A percentile compares a stretch with the other conserved stretches of the same genome.
Conservation (phyloP, 2,329 filamentous ascomycete genomes). For the Monosporascus sp. region DNA sequence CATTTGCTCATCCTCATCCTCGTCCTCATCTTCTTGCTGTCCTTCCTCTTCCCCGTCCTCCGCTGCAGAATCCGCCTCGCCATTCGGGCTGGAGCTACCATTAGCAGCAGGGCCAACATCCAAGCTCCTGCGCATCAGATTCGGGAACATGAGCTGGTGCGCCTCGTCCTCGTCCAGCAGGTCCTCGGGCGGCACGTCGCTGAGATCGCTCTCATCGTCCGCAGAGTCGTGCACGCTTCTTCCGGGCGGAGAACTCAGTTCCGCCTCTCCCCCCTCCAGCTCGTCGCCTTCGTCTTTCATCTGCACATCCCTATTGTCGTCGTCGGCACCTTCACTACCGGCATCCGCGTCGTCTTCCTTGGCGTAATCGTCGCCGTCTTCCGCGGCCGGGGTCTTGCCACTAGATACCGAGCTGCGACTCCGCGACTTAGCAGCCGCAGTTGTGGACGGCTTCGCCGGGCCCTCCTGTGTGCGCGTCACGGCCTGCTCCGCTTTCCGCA, state of each 20-base stretch:
- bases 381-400: conserved; percentile 37
- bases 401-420: conserved; percentile 49
- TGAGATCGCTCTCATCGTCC: conserved; percentile 65
- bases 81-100: conserved; percentile 15
- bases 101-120: conserved; percentile 14
- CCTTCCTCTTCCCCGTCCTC: conserved; percentile 9
- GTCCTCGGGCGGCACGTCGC: conserved; percentile 50
- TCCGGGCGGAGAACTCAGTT: conserved; percentile 46
- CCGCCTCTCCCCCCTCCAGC: conserved; percentile 21
- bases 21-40: conserved; percentile 6
- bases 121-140: conserved; percentile 34
- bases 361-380: conserved; percentile 18
- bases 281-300: conserved; percentile 4
- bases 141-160: conserved; percentile 47
- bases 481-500: conserved; percentile 57
- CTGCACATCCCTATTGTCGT: conserved; percentile 27
- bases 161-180: conserved; percentile 48
- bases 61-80: conserved; percentile 10
- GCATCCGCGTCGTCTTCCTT: conserved; percentile 16
- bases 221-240: conserved; percentile 57
- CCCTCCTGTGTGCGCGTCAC: conserved; percentile 46
- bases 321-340: conserved; percentile 24
- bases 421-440: conserved; percentile 39
- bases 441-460: conserved; percentile 26
- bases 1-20: conserved; percentile 3